These are phyloP conservation scores for Omphalotus guepiniiformis DNA, from an alignment of 768 basidiomycete species.

Conservation along the genomic window DNA sequence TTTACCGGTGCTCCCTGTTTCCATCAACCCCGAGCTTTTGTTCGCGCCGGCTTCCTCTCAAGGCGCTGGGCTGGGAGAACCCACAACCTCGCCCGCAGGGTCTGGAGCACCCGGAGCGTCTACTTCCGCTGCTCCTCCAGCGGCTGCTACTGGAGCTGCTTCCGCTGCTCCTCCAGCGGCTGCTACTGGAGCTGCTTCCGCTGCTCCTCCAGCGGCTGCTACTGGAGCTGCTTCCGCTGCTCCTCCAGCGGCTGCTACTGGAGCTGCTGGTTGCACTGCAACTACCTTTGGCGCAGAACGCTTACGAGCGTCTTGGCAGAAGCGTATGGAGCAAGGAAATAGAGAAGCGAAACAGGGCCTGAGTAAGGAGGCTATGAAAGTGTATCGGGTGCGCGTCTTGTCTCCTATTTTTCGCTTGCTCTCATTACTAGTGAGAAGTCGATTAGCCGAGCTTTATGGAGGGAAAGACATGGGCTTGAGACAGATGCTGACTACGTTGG, in stretches of 20 bases:
- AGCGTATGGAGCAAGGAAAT: too few species aligned
- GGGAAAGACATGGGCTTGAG: neutral
- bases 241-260: too few species aligned
- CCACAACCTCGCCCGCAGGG: too few species aligned
- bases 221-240: too few species aligned
- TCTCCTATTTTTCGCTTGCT: too few species aligned
- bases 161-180: too few species aligned
- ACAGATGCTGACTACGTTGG: neutral
- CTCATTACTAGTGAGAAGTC: neutral
- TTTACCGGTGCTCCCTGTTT: neutral
- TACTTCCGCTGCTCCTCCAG: neutral
- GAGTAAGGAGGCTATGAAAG: neutral
- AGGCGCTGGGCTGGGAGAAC: too few species aligned
- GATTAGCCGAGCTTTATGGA: neutral
- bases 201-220: too few species aligned
- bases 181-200: too few species aligned
- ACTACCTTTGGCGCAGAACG: neutral
- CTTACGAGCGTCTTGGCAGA: neutral
- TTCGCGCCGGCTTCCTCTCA: too few species aligned
- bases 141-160: too few species aligned
- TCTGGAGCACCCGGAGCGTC: neutral
- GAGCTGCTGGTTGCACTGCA: neutral
- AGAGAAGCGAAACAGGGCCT: neutral
- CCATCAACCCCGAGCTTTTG: neutral
- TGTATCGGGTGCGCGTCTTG: neutral